Conservation (phyloP, 768 basidiomycete genomes). For the Russula virescens region DNA sequence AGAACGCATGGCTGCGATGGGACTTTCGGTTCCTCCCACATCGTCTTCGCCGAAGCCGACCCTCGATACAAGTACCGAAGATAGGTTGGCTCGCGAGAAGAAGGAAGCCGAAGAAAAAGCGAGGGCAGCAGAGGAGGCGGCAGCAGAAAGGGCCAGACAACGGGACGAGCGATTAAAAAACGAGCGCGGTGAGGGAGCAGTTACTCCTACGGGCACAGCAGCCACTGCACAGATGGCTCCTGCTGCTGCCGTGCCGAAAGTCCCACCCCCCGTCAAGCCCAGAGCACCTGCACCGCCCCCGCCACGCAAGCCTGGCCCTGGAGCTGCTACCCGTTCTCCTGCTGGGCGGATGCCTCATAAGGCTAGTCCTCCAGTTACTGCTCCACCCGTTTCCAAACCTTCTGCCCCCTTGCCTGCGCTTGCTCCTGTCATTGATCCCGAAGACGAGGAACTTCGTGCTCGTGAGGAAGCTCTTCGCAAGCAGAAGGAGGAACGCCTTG, state of each 20-base stretch:
- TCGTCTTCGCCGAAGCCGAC: slow-evolving; percentile 39
- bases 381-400: slow-evolving; percentile 33
- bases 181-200: slow-evolving; percentile 56
- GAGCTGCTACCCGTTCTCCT: slow-evolving; percentile 26
- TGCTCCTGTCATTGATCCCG: slow-evolving; percentile 55
- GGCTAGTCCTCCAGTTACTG: slow-evolving; percentile 18
- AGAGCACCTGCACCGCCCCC: slow-evolving; percentile 38
- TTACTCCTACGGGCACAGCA: slow-evolving; percentile 34
- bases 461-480: slow-evolving; percentile 69
- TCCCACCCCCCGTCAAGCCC: slow-evolving; percentile 28
- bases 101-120: slow-evolving; percentile 88
- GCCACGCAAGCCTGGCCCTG: slow-evolving; percentile 33
- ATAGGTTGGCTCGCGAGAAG: slow-evolving; percentile 79
- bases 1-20: slow-evolving; percentile 80
- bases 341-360: slow-evolving; percentile 34
- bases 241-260: slow-evolving; percentile 37
- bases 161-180: slow-evolving; percentile 69
- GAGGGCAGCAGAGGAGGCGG: slow-evolving; percentile 69
- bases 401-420: slow-evolving; percentile 34
- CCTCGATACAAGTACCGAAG: slow-evolving; percentile 78
- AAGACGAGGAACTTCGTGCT: slow-evolving; percentile 63
- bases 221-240: slow-evolving; percentile 28
- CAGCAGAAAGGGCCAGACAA: slow-evolving; percentile 69
- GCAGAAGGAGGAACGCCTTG: slow-evolving; percentile 66
- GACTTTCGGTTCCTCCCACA: slow-evolving; percentile 46